Base-by-base conservation (phyloP, 352 stramenopile genomes). In the Pythium aristosporum region DNA sequence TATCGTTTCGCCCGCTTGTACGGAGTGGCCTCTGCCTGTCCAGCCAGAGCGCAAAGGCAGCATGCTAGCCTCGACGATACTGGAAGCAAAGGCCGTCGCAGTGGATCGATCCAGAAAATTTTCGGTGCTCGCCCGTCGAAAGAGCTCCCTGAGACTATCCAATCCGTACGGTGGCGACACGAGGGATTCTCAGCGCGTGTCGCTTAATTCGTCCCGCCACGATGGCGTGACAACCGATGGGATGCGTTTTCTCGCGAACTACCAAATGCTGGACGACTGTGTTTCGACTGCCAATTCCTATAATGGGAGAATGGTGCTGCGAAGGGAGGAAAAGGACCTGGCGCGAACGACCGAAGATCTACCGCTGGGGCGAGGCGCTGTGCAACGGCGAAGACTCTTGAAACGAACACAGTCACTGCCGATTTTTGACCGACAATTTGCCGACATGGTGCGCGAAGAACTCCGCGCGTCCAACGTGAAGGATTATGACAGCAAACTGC, bases 341-440 rank as follows among this genome's bases (percentile, higher is more conserved):
- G 15, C 41, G 1, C 28, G 20, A 5, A 34, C 42, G 13, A 44
- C 43, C 8, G 37, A 60, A 21, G 55, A 51, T 67, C 39, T 59
- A 1, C 55, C 57, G 12, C 21, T 50, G 1, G 13, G 55, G 16
- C 55, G 46, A n/a, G 20, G 8, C 34, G 8, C 52, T 13, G 63
- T 70, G 12, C 73, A 72, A 37, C 67, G 73, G 0, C 59, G 61
- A n/a, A 70, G 80, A 2, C 72, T 84, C 13, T 55, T 90, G 1
- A 87, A 87, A 46, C 79, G 80, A 10, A 87, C 75, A 15, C 79
- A 87, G 49, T 90, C 80, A 2, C 58, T 90, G 34, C 80, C 80
- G 1, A 68, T 86, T 18, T 90, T 90, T 42, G 77, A 90, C 32
- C 66, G 63, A 0, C 75, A 90, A n/a, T 90, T 87, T 23, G 65